Percentiles rank a stretch among this genome's conserved stretches.
phyloP scores from a whole-genome alignment of 805 yeast genomes.

The Pichia membranifaciens region DNA sequence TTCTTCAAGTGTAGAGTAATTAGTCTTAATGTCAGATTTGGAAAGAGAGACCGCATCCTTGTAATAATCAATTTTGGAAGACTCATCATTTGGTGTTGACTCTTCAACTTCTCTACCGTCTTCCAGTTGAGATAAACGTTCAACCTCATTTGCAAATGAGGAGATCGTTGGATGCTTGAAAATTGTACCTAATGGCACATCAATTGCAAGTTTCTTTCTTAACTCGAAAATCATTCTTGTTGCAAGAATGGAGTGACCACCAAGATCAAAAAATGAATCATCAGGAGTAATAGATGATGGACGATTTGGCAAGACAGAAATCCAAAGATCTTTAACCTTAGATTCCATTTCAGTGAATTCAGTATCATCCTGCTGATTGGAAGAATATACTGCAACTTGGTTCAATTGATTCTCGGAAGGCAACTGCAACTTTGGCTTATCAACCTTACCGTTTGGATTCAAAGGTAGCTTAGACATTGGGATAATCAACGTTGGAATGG shows the following conservation, averaged over 20 bases:
- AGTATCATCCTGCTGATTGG: slow-evolving; percentile 39
- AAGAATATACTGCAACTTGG: slow-evolving; percentile 55
- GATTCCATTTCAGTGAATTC: slow-evolving; percentile 61
- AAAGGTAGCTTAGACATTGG: slow-evolving; percentile 83
- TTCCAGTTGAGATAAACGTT: slow-evolving; percentile 46
- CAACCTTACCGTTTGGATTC: slow-evolving; percentile 98
- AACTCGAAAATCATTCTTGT: slow-evolving; percentile 94
- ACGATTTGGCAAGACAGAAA: slow-evolving; percentile 72
- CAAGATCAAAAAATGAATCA: slow-evolving; percentile 93
- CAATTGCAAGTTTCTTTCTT: slow-evolving; percentile 69
- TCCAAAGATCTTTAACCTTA: slow-evolving; percentile 77
- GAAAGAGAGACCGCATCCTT: slow-evolving; percentile 62
- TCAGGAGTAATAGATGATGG: slow-evolving; percentile 72
- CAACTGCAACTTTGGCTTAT: slow-evolving; percentile 93
- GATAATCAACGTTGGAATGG: slow-evolving; percentile 87
- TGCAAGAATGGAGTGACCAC: slow-evolving; percentile 96
- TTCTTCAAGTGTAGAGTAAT: slow-evolving; percentile 39
- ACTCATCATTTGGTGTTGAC: slow-evolving; percentile 29
- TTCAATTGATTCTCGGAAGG: slow-evolving; percentile 86
- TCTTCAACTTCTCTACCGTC: slow-evolving; percentile 32
- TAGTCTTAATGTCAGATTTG: slow-evolving; percentile 34
- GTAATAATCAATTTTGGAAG: slow-evolving; percentile 45
- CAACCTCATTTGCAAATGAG: slow-evolving; percentile 70
- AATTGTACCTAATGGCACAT: slow-evolving; percentile 83
- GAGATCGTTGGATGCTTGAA: slow-evolving; percentile 85